Conservation (phyloP, 139 green algal species). For the Coelastrella sp. region DNA sequence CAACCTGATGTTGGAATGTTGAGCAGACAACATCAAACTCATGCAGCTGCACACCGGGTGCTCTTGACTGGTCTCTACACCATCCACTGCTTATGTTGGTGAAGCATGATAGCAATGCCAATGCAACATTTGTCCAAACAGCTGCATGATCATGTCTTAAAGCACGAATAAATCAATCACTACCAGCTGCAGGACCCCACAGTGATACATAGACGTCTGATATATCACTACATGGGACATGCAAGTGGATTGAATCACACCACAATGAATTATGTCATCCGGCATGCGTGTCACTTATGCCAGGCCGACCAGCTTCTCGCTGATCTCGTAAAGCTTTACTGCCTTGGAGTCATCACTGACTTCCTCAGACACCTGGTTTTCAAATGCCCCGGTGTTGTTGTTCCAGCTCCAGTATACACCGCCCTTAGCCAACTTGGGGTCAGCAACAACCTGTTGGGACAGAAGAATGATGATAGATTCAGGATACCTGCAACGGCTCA, state of each 20-base stretch:
- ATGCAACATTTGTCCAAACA: too few species aligned
- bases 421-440: conserved; percentile 65
- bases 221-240: not conserved
- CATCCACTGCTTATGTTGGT: too few species aligned
- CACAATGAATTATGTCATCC: not conserved
- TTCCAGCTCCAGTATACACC: conserved; percentile 92
- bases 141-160: too few species aligned
- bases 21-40: too few species aligned
- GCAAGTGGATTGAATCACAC: not conserved
- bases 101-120: too few species aligned
- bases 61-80: too few species aligned
- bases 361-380: conserved; percentile 74
- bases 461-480: too few species aligned
- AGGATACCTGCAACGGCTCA: too few species aligned
- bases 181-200: too few species aligned
- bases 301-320: conserved; percentile 83
- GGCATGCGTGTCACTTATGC: not conserved
- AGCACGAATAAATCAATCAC: too few species aligned
- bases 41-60: too few species aligned
- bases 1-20: too few species aligned
- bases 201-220: not conserved
- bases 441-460: conserved; percentile 73
- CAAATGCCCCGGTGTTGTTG: conserved; percentile 73
- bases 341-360: conserved; percentile 83
- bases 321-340: conserved; percentile 82